Evolutionary conservation across 768 basidiomycete genomes (phyloP).

Genomic region (Boletus barrowsii): DNA sequence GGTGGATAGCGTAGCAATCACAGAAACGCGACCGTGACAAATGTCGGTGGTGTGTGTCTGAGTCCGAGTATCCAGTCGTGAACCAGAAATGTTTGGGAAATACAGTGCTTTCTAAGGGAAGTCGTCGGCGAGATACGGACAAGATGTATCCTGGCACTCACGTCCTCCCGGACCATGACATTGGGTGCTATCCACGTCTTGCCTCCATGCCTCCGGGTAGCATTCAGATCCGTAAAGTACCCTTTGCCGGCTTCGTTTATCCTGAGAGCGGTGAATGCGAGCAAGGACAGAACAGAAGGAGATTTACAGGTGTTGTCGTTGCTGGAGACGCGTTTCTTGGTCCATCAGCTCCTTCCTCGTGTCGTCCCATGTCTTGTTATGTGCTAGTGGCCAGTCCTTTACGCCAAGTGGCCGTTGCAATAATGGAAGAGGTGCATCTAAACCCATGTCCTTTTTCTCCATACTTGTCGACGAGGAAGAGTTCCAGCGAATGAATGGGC

Average conservation of each 20-base stretch:
- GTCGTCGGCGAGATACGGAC: neutral
- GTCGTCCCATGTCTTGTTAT: conserved; percentile 55
- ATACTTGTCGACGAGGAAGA: conserved; percentile 15
- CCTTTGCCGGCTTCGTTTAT: conserved; percentile 69
- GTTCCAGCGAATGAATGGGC: conserved; percentile 14
- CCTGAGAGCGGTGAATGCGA: conserved; percentile 31
- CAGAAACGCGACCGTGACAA: conserved; percentile 70
- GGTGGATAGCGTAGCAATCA: conserved; percentile 81
- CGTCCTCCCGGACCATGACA: conserved; percentile 87
- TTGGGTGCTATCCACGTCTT: conserved; percentile 94
- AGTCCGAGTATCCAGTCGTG: conserved; percentile 52
- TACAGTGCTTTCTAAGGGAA: conserved; percentile 77
- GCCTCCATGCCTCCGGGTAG: conserved; percentile 78
- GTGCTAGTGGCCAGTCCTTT: conserved; percentile 59
- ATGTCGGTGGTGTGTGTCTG: conserved; percentile 74
- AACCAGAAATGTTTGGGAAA: conserved; percentile 83
- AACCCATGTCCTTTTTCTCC: neutral
- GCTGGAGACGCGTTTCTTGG: conserved; percentile 63
- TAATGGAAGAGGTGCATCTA: conserved; percentile 28
- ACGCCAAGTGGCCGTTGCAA: conserved; percentile 77
- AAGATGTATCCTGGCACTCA: conserved; percentile 38
- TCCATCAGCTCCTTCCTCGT: conserved; percentile 69
- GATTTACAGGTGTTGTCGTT: conserved; percentile 59
- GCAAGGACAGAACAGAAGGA: neutral
- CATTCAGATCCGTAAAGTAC: conserved; percentile 85